A percentile compares a stretch with the other conserved stretches of the same genome.
Evolutionary conservation across 257 asterid genomes (phyloP).

Genomic region (Hygrophila difformis): DNA sequence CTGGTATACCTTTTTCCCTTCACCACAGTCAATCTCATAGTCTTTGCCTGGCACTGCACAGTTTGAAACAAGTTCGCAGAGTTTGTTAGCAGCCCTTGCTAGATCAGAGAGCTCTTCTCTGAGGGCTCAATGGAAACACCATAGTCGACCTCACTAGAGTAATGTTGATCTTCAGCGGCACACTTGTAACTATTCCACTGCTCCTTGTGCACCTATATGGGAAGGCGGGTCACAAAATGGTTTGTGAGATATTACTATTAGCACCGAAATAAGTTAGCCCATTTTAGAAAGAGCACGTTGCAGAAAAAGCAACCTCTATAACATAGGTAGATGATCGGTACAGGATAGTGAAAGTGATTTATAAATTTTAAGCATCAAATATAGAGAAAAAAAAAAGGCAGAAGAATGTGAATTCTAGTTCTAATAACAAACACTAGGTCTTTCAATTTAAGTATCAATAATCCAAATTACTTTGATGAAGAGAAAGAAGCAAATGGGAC

Average conservation of each 20-base stretch:
- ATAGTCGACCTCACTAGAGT: constrained; percentile 42
- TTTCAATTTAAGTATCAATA: constrained; percentile 1
- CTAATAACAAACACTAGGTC: background rate
- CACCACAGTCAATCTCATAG: constrained; percentile 78
- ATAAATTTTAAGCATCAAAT: background rate
- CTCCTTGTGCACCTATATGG: constrained; percentile 45
- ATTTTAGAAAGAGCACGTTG: background rate
- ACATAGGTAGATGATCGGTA: background rate
- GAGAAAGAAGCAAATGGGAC: constrained; percentile 6
- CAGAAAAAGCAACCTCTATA: background rate
- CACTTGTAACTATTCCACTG: constrained; percentile 59
- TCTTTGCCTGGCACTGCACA: constrained; percentile 72
- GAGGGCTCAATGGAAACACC: constrained; percentile 46
- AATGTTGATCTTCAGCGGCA: constrained; percentile 57
- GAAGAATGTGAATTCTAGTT: background rate
- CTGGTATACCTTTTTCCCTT: constrained; percentile 77
- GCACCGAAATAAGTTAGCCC: background rate
- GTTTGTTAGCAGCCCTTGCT: constrained; percentile 58
- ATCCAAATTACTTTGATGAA: constrained; percentile 3
- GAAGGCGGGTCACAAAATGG: constrained; percentile 12
- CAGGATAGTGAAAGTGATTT: background rate
- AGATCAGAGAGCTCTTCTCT: constrained; percentile 55
- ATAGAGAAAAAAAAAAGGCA: background rate
- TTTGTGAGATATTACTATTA: constrained; percentile 10
- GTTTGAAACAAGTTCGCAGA: constrained; percentile 80